These are phyloP conservation scores for Irpex rosettiformis DNA, from an alignment of 1,284 basidiomycete species.

Conservation along the genomic window DNA sequence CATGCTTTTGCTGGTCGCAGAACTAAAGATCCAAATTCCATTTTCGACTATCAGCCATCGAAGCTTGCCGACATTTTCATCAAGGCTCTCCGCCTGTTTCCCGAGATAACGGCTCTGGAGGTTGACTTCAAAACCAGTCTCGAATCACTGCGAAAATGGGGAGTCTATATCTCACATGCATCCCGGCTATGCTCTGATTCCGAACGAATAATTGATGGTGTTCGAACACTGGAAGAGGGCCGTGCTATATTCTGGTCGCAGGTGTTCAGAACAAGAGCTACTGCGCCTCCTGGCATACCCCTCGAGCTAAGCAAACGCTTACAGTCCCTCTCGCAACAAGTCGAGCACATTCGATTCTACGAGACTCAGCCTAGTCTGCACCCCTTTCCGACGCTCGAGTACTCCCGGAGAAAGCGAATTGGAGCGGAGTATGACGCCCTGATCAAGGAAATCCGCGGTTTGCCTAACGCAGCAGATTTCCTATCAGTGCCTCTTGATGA, in stretches of 20 bases:
- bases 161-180: not conserved
- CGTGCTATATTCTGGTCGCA: slow-evolving; percentile 13
- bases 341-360: not conserved
- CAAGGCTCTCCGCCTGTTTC: not conserved
- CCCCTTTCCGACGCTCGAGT: not conserved
- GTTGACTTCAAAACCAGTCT: not conserved
- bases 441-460: slow-evolving; percentile 4
- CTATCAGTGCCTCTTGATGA: not conserved
- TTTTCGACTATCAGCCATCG: not conserved
- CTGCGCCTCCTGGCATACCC: slow-evolving; percentile 2
- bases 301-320: slow-evolving; percentile 1
- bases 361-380: not conserved
- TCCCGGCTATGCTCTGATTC: not conserved
- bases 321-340: not conserved
- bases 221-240: slow-evolving; percentile 12
- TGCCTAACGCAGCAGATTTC: not conserved
- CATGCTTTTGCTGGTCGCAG: not conserved
- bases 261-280: slow-evolving; percentile 5
- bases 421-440: slow-evolving; percentile 1
- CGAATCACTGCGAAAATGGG: not conserved
- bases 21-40: not conserved
- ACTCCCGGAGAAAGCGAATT: not conserved
- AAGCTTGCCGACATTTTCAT: not conserved
- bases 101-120: not conserved
- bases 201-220: not conserved